Conservation (phyloP, 306 rosid species). For the Biancaea sappan region DNA sequence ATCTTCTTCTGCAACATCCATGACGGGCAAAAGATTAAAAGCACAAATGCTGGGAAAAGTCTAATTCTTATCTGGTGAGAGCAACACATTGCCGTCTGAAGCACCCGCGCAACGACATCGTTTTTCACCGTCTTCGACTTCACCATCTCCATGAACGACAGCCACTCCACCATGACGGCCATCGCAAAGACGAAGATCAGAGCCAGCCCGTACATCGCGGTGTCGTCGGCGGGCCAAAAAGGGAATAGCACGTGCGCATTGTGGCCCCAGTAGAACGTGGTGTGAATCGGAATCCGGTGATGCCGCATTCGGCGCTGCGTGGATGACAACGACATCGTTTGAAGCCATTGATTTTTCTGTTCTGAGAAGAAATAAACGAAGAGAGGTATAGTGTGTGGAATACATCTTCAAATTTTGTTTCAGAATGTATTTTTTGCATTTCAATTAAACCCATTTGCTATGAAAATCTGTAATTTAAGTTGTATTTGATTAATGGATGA, state of each 20-base stretch:
- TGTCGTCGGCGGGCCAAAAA: slow-evolving; percentile 63
- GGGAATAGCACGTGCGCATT: slow-evolving; percentile 55
- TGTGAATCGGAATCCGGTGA: slow-evolving; percentile 42
- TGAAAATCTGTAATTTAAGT: too few species aligned
- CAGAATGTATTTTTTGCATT: too few species aligned
- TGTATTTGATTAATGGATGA: too few species aligned
- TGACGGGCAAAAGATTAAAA: too few species aligned
- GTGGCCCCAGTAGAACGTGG: slow-evolving; percentile 64
- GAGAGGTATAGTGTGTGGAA: background rate
- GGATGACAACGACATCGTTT: background rate
- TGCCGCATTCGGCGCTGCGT: background rate
- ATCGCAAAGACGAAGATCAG: slow-evolving; percentile 55
- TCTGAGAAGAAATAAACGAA: background rate
- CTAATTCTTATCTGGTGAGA: too few species aligned
- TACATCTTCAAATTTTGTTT: too few species aligned
- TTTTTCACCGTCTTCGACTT: slow-evolving; percentile 31
- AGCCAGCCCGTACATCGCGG: slow-evolving; percentile 66
- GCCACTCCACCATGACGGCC: slow-evolving; percentile 72
- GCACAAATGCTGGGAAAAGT: too few species aligned
- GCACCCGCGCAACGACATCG: slow-evolving; percentile 27
- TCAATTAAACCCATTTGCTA: too few species aligned
- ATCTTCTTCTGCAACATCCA: too few species aligned
- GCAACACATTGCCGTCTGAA: slow-evolving; percentile 42
- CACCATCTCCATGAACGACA: slow-evolving; percentile 42
- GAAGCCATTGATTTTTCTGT: too few species aligned